Base-by-base conservation (phyloP, 2,329 filamentous ascomycete species). In the Sporothrix brasiliensis region DNA sequence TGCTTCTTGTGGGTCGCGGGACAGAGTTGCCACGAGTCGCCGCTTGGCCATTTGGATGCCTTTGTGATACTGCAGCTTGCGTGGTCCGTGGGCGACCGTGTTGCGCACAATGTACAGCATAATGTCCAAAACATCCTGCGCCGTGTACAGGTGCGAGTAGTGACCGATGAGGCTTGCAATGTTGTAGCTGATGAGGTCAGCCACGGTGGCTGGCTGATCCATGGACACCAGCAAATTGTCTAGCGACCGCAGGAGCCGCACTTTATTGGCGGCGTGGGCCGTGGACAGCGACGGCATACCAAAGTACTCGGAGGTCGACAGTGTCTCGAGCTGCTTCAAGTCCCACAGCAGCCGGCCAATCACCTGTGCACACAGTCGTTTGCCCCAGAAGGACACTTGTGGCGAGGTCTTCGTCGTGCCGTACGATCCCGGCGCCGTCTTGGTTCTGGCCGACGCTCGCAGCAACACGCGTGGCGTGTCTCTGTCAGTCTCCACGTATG, bases 291-390 rank as follows among this genome's bases (percentile, higher is more conserved):
- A 72, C 0, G 75, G 69, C 60, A 78, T 75, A 7, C 76, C 75
- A 72, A 78, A 74, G 52, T 75, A 74, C 4, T 74, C 73, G 1
- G 76, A 54, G 16, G 74, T 75, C 21, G 77, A 74, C 6, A 78
- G 69, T 10, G 75, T 73, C 53, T 78, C 75, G 19, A 78, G 70
- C 65, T 78, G 74, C 54, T 76, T 77, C 47, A 79, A 50, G 52
- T 78, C 77, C 75, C 76, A 78, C 0, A 79, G 74, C 16, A 78
- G 71, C 5, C 77, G 76, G 9, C 77, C 77, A 10, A 79, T 76
- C 2, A 78, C 70, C 63, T 78, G 76, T 4, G 73, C 72, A 47
- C 75, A 77, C 11, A 79, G 52, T 9, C 77, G 73, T 68, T 76
- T 76, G 34, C 74, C 76, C 77, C 77, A 79, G 7, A 70, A 75